Evolutionary conservation across 2,329 filamentous ascomycete species (phyloP).

Genomic region (Fusarium fracticaudum): DNA sequence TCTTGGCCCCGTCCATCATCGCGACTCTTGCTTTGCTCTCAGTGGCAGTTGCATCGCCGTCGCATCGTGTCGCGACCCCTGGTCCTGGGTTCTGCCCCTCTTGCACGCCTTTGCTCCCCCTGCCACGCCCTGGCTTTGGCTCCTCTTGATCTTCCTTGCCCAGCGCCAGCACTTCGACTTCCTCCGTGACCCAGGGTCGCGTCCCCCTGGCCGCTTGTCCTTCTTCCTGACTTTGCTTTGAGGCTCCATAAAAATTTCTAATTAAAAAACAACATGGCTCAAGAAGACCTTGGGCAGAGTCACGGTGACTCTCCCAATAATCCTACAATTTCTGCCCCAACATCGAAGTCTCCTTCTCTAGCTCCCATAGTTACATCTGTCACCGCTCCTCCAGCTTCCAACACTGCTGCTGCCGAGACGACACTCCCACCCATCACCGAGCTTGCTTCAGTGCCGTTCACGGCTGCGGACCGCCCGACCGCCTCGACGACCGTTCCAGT

Average conservation of each 20-base stretch:
- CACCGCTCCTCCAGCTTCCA: slow-evolving; percentile 32
- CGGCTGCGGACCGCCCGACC: slow-evolving; percentile 25
- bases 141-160: slow-evolving; percentile 43
- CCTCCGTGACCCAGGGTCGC: slow-evolving; percentile 45
- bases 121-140: slow-evolving; percentile 40
- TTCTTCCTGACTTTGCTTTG: slow-evolving; percentile 46
- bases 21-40: slow-evolving; percentile 26
- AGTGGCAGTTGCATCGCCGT: slow-evolving; percentile 32
- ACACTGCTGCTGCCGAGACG: slow-evolving; percentile 30
- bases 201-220: slow-evolving; percentile 42
- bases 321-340: slow-evolving; percentile 38
- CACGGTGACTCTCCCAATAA: slow-evolving; percentile 44
- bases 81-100: slow-evolving; percentile 40
- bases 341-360: slow-evolving; percentile 40
- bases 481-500: slow-evolving; percentile 31
- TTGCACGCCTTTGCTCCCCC: slow-evolving; percentile 37
- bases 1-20: slow-evolving; percentile 37
- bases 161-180: slow-evolving; percentile 38
- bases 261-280: slow-evolving; percentile 49
- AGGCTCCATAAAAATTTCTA: slow-evolving; percentile 52
- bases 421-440: slow-evolving; percentile 24
- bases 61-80: slow-evolving; percentile 41
- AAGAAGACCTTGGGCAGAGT: slow-evolving; percentile 46
- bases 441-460: slow-evolving; percentile 31
- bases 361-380: slow-evolving; percentile 37